Conservation (phyloP, 2,329 filamentous ascomycete genomes). For the Beauveria rudraprayagi region DNA sequence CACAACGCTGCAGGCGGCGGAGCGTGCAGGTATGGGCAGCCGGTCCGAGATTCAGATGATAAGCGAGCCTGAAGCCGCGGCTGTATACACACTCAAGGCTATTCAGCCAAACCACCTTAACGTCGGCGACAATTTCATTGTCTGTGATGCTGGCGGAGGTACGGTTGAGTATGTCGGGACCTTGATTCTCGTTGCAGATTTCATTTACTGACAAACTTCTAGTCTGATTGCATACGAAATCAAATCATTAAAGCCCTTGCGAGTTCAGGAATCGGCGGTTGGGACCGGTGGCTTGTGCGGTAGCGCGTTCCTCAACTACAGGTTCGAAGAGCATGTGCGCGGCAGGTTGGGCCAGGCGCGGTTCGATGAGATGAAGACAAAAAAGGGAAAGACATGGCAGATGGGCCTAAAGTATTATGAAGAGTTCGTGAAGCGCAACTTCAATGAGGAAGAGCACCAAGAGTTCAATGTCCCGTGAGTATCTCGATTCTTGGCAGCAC, state of each 20-base stretch:
- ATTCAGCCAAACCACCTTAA: conserved; percentile 68
- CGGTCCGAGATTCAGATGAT: conserved; percentile 68
- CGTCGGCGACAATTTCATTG: conserved; percentile 58
- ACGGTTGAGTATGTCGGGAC: conserved; percentile 52
- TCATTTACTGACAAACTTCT: conserved; percentile 15
- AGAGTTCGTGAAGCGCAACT: conserved; percentile 78
- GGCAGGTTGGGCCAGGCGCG: conserved; percentile 55
- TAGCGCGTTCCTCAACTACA: conserved; percentile 71
- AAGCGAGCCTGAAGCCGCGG: conserved; percentile 71
- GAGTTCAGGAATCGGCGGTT: conserved; percentile 70
- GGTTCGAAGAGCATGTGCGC: conserved; percentile 71
- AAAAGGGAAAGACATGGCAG: conserved; percentile 73
- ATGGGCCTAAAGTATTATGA: conserved; percentile 74
- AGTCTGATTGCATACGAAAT: conserved; percentile 75
- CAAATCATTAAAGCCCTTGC: conserved; percentile 60
- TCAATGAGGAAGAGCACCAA: conserved; percentile 68
- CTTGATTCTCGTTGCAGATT: too few relatives aligned
- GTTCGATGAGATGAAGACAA: conserved; percentile 68
- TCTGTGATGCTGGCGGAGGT: conserved; percentile 55
- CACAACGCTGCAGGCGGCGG: conserved; percentile 68
- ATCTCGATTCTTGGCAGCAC: neutral
- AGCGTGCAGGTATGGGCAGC: conserved; percentile 69
- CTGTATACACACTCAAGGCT: conserved; percentile 71
- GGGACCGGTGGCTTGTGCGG: conserved; percentile 72
- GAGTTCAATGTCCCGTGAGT: conserved; percentile 67